Base-by-base conservation (phyloP, 148 eudicot genomes). In the Nepenthes gracilis region DNA sequence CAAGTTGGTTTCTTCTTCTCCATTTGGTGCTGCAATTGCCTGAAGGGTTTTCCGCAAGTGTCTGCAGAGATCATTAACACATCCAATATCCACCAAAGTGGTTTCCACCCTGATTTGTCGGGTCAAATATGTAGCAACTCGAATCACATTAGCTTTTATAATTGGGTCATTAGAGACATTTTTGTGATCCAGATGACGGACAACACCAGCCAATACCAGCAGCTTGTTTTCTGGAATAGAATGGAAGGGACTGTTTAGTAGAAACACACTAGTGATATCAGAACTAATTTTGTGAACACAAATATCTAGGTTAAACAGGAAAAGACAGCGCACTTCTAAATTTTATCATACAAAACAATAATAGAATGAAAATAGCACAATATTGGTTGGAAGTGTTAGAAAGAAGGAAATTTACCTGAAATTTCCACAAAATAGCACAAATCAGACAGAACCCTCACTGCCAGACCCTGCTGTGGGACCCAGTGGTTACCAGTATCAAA, bases 151-250 rank as follows among this genome's bases (percentile, higher is more conserved):
- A 59, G 87, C 84, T 74, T 88, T 93, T 33, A 78, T 64, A 43
- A 77, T 61, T 13, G 97, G 84, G 73, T 88, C 96, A 67, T 86
- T 85, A 12, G 79, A 75, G 47, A 86, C 85, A 74, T 79, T 86
- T 81, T 93, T 89, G 77, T 93, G 99, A 80, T 93, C 96, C 84
- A 89, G 66, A 79, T 93, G 99, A 34, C 84, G 96, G 68, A 93
- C 75, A 32, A 86, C 83, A 61, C 83, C 73, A 70, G 80, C 72
- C 53, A 93, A 74, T 63, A 93, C 73, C 23, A 84, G 73, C 67
- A 78, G 83, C 73, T 79, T 81, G 54, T 84, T 75, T 70, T 84
- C 99, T 88, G 86, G 58, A 72, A 55, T 13, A 13, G 48, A 32
- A 55, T 54, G 33, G 56, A 54, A 53, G 51, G 9, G 12, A 59